Percentiles rank a stretch among this genome's conserved stretches.
Conservation (phyloP, 345 rosid genomes). For the Gossypium australe region DNA sequence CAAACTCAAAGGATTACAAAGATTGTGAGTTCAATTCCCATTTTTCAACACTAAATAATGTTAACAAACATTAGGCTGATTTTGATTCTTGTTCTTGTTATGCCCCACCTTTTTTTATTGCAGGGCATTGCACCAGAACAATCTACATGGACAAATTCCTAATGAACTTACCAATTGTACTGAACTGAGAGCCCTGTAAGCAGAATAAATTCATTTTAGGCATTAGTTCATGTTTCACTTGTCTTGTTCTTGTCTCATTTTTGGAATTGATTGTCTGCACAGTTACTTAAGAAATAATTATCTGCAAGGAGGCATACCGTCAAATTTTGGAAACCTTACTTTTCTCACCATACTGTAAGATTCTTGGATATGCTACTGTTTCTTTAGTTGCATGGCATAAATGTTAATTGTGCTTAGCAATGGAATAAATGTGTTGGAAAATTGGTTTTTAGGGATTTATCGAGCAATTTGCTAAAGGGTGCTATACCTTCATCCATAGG, state of each 20-base stretch:
- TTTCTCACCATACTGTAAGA: conserved; percentile 70
- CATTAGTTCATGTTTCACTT: too few species aligned
- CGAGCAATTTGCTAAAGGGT: conserved; percentile 87
- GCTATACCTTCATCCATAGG: conserved; percentile 85
- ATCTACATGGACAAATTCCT: conserved; percentile 80
- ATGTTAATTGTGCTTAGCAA: neutral
- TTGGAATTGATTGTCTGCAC: conserved; percentile 8
- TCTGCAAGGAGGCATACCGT: conserved; percentile 88
- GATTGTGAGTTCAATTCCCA: conserved; percentile 58
- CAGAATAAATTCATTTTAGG: neutral
- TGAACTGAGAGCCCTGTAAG: conserved; percentile 89
- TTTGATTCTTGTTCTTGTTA: conserved; percentile 2
- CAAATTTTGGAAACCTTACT: conserved; percentile 75
- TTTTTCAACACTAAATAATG: neutral
- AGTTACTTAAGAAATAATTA: conserved; percentile 88
- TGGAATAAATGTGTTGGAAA: too few species aligned
- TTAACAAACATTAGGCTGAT: neutral
- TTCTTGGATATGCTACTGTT: neutral
- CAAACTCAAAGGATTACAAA: conserved; percentile 60
- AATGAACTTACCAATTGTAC: conserved; percentile 68
- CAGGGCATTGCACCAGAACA: conserved; percentile 92
- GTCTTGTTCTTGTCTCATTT: too few species aligned
- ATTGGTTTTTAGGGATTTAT: conserved; percentile 55
- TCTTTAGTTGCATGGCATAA: neutral
- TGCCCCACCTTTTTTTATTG: neutral